phyloP scores from a whole-genome alignment of 805 yeast genomes.

The Kockiozyma suomiensis region DNA sequence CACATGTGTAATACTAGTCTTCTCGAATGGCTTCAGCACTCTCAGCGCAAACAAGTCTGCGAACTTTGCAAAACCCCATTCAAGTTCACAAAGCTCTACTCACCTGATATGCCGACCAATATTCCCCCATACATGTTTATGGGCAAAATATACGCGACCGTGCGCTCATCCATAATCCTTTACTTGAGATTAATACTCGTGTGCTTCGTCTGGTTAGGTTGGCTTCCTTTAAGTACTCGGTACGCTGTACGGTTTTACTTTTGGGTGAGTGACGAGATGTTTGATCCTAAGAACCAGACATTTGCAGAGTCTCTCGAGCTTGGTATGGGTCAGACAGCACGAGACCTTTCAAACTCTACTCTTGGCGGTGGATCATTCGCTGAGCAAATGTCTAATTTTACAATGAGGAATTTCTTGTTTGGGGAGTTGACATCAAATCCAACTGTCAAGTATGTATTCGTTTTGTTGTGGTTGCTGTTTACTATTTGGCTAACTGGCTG shows the following conservation, averaged over 20 bases:
- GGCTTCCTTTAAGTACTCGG: conserved; percentile 37
- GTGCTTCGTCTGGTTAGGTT: conserved; percentile 36
- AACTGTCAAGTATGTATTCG: conserved; percentile 13
- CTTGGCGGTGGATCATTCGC: neutral
- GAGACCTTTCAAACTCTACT: neutral
- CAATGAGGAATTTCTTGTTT: neutral
- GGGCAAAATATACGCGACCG: conserved; percentile 43
- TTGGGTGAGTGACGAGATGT: conserved; percentile 32
- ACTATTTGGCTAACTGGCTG: neutral
- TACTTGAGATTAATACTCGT: conserved; percentile 33
- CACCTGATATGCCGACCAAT: conserved; percentile 61
- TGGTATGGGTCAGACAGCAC: neutral
- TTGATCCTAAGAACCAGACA: conserved; percentile 23
- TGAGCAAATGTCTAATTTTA: neutral
- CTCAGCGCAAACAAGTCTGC: conserved; percentile 67
- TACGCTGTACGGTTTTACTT: conserved; percentile 34
- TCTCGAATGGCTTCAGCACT: conserved; percentile 79
- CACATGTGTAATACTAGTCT: conserved; percentile 43
- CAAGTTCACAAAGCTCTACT: conserved; percentile 64
- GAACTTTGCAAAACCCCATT: conserved; percentile 85
- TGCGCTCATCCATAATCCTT: conserved; percentile 26
- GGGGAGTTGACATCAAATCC: conserved; percentile 23
- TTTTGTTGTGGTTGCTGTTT: neutral
- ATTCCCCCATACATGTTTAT: conserved; percentile 60
- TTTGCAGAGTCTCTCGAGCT: conserved; percentile 1